Evolutionary conservation across 2,329 filamentous ascomycete species (phyloP).

Genomic region (Penicillium sp.): DNA sequence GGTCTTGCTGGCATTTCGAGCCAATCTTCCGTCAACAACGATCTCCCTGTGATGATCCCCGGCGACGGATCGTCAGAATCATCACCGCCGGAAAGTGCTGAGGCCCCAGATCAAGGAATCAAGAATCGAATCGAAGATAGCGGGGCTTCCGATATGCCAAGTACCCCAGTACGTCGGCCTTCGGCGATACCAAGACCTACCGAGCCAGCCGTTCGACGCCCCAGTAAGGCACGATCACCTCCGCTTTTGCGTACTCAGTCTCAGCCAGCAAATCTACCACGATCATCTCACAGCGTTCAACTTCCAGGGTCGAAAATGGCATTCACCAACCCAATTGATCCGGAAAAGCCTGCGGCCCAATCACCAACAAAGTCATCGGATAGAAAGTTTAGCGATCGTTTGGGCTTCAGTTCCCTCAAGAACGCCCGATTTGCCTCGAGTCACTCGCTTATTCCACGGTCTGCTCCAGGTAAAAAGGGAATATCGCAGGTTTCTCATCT

Average conservation of each 20-base stretch:
- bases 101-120: conserved; percentile 3
- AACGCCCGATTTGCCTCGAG: conserved; percentile 40
- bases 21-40: conserved; percentile 5
- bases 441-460: conserved; percentile 76
- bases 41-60: conserved; percentile 5
- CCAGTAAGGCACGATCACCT: conserved; percentile 36
- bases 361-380: conserved; percentile 43
- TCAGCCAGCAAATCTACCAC: conserved; percentile 39
- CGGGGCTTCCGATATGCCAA: conserved; percentile 9
- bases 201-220: conserved; percentile 32
- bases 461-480: conserved; percentile 61
- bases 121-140: conserved; percentile 11
- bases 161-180: conserved; percentile 22
- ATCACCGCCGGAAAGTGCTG: conserved; percentile 10
- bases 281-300: conserved; percentile 14
- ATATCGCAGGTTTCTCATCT: conserved; percentile 79
- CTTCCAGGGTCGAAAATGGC: conserved; percentile 20
- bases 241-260: conserved; percentile 45
- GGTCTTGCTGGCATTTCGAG: conserved; percentile 6
- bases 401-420: conserved; percentile 60
- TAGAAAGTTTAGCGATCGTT: conserved; percentile 66
- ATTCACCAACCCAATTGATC: conserved; percentile 17
- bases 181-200: conserved; percentile 36
- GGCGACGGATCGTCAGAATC: conserved; percentile 7
- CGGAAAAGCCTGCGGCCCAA: conserved; percentile 18